phyloP scores from a whole-genome alignment of 2,329 filamentous ascomycete genomes.

The Aspergillus sp. region DNA sequence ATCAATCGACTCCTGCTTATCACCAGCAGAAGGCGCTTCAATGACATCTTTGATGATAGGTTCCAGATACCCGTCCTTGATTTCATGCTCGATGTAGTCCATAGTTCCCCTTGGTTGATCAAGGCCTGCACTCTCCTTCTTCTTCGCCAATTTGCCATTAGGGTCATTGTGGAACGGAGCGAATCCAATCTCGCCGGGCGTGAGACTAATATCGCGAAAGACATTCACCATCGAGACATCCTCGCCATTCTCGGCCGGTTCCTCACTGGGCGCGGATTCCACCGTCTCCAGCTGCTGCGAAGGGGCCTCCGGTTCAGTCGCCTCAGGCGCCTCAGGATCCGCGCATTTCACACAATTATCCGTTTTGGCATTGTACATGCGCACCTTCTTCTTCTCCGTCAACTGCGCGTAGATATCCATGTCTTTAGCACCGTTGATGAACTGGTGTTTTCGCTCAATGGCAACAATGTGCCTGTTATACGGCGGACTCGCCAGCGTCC shows the following conservation, averaged over 20 bases:
- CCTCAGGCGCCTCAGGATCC: constrained; percentile 13
- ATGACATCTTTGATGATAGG: constrained; percentile 38
- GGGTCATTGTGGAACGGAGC: constrained; percentile 11
- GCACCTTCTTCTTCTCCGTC: constrained; percentile 68
- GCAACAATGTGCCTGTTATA: constrained; percentile 87
- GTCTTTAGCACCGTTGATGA: constrained; percentile 78
- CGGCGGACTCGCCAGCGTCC: constrained; percentile 78
- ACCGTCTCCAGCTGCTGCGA: not conserved
- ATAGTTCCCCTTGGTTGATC: constrained; percentile 33
- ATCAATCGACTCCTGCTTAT: not conserved
- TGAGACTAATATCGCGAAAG: constrained; percentile 35
- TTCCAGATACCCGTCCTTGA: constrained; percentile 44
- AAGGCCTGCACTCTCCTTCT: constrained; percentile 14
- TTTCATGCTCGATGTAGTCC: constrained; percentile 47
- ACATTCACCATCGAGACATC: constrained; percentile 31
- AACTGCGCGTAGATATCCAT: constrained; percentile 83
- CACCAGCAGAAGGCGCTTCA: constrained; percentile 14
- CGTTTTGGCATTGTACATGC: constrained; percentile 78
- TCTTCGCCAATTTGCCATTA: constrained; percentile 4
- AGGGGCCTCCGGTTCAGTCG: constrained; percentile 3
- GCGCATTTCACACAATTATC: constrained; percentile 22
- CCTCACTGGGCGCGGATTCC: constrained; percentile 3
- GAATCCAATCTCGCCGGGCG: constrained; percentile 28
- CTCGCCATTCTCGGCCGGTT: constrained; percentile 20
- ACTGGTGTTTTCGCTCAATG: constrained; percentile 82